Evolutionary conservation across 2,329 filamentous ascomycete genomes (phyloP), one percentile per base, ranked within the genome.

Genomic region (Xylaria sp.): DNA sequence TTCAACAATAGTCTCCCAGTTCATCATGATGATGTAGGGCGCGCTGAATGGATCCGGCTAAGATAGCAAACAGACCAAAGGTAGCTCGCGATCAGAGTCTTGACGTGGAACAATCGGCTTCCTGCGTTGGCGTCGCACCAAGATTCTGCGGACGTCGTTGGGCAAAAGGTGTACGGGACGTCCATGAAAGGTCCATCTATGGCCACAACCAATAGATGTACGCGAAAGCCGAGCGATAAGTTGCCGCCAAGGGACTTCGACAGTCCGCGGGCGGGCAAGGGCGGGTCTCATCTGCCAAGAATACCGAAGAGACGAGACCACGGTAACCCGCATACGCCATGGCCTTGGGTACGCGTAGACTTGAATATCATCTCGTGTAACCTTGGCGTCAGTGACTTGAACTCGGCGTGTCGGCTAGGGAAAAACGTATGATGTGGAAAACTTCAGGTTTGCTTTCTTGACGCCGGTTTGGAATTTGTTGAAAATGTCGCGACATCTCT

Each of bases 261-360:
- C 49, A 51, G 49, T 51, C 20, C 49, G 49, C 49, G 49, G 49
- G 15, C 33, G 49, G 49, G 49, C 27, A 27, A 47, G 31, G 5
- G 6, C 50, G 36, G 45, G 61, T 29, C 20, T 62, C 51, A 36
- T 61, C 47, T 55, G 65, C 58, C 62, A 51, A 65, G 62, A 29
- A 38, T 49, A 49, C 49, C 38, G 45, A 39, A 13, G 49, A 49
- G 54, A 33, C 49, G 49, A 51, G 49, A 20, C 49, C 49, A 31
- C 64, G 67, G 67, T 2, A 44, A n/a, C 22, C 56, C 47, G 63
- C 67, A 69, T 66, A 57, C 39, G 39, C n/a, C 29, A 50, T 50
- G 42, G 67, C 45, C 39, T 61, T 42, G 51, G 49, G 63, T 60
- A 68, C 36, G 53, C 22, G 42, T 31, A 29, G 42, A 33, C 45